These are phyloP conservation scores for Hanseniaspora lindneri DNA, from an alignment of 805 yeast species.

Conservation along the genomic window DNA sequence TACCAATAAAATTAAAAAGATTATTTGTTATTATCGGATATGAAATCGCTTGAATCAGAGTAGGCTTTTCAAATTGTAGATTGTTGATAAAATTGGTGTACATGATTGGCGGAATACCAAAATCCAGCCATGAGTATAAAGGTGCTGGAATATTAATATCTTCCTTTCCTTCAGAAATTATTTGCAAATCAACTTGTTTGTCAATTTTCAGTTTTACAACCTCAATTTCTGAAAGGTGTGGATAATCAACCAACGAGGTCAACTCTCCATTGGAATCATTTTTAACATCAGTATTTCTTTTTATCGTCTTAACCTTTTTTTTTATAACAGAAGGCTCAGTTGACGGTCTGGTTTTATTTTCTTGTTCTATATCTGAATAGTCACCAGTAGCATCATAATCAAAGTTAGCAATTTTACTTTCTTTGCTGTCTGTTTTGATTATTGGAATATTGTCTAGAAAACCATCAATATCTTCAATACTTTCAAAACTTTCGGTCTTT, in stretches of 20 bases:
- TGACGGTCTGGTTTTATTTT: not conserved
- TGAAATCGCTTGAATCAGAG: conserved; percentile 84
- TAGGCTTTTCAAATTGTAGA: conserved; percentile 50
- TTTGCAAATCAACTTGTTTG: conserved; percentile 2
- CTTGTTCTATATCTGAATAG: not conserved
- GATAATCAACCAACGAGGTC: not conserved
- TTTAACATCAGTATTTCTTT: not conserved
- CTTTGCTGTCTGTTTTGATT: not conserved
- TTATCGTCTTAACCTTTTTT: too few relatives aligned
- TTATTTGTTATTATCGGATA: conserved; percentile 56
- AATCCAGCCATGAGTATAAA: conserved; percentile 5
- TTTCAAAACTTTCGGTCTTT: too few relatives aligned
- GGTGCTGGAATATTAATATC: not conserved
- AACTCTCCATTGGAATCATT: not conserved
- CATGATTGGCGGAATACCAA: conserved; percentile 11
- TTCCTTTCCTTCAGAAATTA: not conserved
- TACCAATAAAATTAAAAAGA: conserved; percentile 82
- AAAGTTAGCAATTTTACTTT: too few relatives aligned
- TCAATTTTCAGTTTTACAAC: conserved; percentile 2
- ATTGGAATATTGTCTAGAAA: not conserved
- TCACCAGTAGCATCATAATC: not conserved
- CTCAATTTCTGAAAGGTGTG: not conserved
- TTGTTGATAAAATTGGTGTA: conserved; percentile 26
- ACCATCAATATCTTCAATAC: not conserved
- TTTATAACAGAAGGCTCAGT: too few relatives aligned